phyloP scores from a whole-genome alignment of 768 basidiomycete species.

The Saitozyma podzolica region DNA sequence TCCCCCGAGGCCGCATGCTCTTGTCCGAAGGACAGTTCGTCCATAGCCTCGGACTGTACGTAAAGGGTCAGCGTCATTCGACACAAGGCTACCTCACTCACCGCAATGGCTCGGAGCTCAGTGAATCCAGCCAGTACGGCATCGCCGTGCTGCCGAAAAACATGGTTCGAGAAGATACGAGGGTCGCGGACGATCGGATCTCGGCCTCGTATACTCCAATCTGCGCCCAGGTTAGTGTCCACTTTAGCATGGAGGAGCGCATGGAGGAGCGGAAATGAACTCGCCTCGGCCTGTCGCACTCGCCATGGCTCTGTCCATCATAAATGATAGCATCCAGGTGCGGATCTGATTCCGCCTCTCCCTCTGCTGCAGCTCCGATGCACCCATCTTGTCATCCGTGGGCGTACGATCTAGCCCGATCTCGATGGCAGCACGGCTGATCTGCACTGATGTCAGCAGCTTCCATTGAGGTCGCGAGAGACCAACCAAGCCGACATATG shows the following conservation, averaged over 20 bases:
- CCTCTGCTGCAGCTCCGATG: constrained; percentile 7
- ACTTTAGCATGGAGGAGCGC: too few relatives aligned
- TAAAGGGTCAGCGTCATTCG: not conserved
- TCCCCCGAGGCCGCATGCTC: not conserved
- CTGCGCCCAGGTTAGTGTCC: constrained; percentile 5
- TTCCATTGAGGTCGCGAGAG: not conserved
- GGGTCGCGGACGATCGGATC: constrained; percentile 16
- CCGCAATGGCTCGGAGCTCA: constrained; percentile 15
- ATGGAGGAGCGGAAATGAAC: not conserved
- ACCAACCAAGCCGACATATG: constrained; percentile 20
- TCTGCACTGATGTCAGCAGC: not conserved
- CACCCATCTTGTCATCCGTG: not conserved
- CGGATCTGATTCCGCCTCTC: constrained; percentile 14
- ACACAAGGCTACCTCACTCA: not conserved
- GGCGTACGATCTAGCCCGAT: constrained; percentile 19
- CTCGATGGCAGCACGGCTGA: constrained; percentile 19
- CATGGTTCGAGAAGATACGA: constrained; percentile 8
- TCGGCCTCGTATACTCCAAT: constrained; percentile 17
- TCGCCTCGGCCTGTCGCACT: constrained; percentile 17
- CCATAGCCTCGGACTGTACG: constrained; percentile 1
- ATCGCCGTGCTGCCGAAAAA: constrained; percentile 13
- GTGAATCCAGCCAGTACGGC: constrained; percentile 23
- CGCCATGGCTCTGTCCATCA: constrained; percentile 25
- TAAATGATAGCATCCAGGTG: constrained; percentile 25
- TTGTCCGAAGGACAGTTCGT: not conserved